Evolutionary conservation across 1,284 basidiomycete genomes (phyloP), one percentile per base, ranked within the genome.

Genomic region (Austroboletus novae-zelandiae): DNA sequence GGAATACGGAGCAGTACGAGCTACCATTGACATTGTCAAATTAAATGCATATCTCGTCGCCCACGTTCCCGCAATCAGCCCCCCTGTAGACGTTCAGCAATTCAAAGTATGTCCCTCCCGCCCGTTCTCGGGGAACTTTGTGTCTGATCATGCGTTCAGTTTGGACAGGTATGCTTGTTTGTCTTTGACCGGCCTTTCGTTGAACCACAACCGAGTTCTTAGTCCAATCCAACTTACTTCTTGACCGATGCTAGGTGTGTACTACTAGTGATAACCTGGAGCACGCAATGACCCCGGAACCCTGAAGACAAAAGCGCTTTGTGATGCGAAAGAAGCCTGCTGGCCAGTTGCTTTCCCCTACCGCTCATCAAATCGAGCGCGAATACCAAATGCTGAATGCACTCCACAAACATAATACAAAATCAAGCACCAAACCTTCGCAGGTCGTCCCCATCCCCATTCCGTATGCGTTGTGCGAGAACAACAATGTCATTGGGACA

Each of bases 211-310:
- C 42, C 54, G 48, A 45, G 17, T 40, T 31, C 51, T 17, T 54
- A 92, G 89, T 95, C 92, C 13, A 98, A 98, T 65, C 95, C 95
- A 0, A 98, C 95, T 0, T 98, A 98, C 69, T 89, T 95, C 71
- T 69, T 96, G 42, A 91, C 83, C 15, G 91, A 91, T 71, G 75
- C 79, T 5, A 78, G 72, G 84, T 86, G 48, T 27, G 79, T 64
- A 27, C 15, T 45, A 15, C 17, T 13, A 34, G 8, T 20, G 18
- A 9, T 29, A 9, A 40, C 20, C 9, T 34, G 2, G 40, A 17
- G 27, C 3, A 14, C 9, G 15, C 3, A 40, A n/a, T 15, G 40
- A 11, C 35, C 50, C 36, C 56, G 25, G 65, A 53, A n/a, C 53
- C 3, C 30, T 7, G 5, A 40, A 87, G 84, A 23, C 74, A 77